phyloP scores from a whole-genome alignment of 179 eudicot genomes.

The Amaranthus tricolor region DNA sequence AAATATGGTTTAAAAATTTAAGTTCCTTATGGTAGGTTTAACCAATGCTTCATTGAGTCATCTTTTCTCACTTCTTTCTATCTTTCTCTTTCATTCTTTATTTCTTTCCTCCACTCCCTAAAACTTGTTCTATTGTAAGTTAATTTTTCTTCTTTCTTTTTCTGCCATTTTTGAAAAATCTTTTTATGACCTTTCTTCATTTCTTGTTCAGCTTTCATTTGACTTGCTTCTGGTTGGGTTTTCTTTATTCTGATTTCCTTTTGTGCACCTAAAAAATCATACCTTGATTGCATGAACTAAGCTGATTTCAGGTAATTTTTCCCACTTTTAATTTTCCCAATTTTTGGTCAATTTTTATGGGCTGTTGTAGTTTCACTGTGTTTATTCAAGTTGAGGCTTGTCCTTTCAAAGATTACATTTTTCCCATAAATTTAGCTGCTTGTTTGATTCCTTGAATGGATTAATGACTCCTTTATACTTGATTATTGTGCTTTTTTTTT shows the following conservation, averaged over 20 bases:
- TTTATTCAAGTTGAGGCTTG: not conserved
- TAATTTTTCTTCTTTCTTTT: not conserved
- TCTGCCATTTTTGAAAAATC: slow-evolving; percentile 21
- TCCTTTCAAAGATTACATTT: not conserved
- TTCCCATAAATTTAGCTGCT: slow-evolving; percentile 8
- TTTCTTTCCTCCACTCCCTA: slow-evolving; percentile 8
- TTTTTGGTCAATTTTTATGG: not conserved
- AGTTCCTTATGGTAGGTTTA: too few relatives aligned
- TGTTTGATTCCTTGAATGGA: slow-evolving; percentile 7
- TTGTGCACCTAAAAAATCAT: slow-evolving; percentile 24
- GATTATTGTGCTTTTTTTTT: not conserved
- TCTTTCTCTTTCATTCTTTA: slow-evolving; percentile 2
- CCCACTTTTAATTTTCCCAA: not conserved
- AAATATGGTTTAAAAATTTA: too few relatives aligned
- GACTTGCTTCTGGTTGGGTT: slow-evolving; percentile 21
- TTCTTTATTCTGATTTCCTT: slow-evolving; percentile 11
- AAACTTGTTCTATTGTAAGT: slow-evolving; percentile 18
- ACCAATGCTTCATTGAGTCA: too few relatives aligned
- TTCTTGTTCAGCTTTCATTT: slow-evolving; percentile 36
- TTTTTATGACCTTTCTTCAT: slow-evolving; percentile 30
- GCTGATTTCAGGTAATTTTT: slow-evolving; percentile 32
- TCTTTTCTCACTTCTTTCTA: too few relatives aligned
- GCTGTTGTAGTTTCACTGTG: not conserved
- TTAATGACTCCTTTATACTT: not conserved
- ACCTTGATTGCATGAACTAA: slow-evolving; percentile 21